Percentiles rank a stretch among this genome's conserved stretches.
Conservation (phyloP, 2,329 filamentous ascomycete species). For the Byssochlamys sp. region DNA sequence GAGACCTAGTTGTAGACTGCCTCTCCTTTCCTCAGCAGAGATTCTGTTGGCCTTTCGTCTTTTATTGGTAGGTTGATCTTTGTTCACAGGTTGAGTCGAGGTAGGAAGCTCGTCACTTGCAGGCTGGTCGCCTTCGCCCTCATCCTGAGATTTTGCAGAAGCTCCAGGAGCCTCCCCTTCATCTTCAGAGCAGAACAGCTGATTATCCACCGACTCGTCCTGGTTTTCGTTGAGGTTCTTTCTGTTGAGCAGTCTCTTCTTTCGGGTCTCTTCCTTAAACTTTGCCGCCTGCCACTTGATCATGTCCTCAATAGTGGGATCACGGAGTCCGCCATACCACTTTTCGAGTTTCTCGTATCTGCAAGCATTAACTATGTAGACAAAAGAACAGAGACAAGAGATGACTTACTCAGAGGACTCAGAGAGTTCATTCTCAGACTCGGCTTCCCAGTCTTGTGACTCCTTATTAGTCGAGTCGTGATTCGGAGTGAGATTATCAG, state of each 20-base stretch:
- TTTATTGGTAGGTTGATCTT: not conserved
- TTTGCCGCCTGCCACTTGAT: slow-evolving; percentile 7
- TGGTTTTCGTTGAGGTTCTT: slow-evolving; percentile 1
- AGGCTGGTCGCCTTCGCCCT: not conserved
- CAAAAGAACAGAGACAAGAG: not conserved
- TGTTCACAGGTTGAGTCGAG: not conserved
- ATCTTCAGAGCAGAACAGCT: not conserved
- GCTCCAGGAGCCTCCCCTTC: not conserved
- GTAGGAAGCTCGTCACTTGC: not conserved
- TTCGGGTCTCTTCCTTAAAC: slow-evolving; percentile 1
- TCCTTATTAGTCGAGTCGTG: not conserved
- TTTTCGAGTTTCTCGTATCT: slow-evolving; percentile 7
- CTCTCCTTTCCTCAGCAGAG: slow-evolving; percentile 8
- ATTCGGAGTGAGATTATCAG: no score
- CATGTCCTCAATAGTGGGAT: slow-evolving; percentile 5
- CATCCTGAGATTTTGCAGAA: not conserved
- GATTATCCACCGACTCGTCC: not conserved
- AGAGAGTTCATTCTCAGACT: not conserved
- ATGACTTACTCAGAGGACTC: not conserved
- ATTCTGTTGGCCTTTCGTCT: slow-evolving; percentile 5
- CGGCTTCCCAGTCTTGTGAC: not conserved
- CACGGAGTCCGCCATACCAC: slow-evolving; percentile 3
- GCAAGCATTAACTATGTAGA: not conserved
- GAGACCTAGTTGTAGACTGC: slow-evolving; percentile 9
- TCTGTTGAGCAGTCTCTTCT: slow-evolving; percentile 3